Evolutionary conservation across 139 green algal genomes (phyloP).

Genomic region (Tetraselmis striata): DNA sequence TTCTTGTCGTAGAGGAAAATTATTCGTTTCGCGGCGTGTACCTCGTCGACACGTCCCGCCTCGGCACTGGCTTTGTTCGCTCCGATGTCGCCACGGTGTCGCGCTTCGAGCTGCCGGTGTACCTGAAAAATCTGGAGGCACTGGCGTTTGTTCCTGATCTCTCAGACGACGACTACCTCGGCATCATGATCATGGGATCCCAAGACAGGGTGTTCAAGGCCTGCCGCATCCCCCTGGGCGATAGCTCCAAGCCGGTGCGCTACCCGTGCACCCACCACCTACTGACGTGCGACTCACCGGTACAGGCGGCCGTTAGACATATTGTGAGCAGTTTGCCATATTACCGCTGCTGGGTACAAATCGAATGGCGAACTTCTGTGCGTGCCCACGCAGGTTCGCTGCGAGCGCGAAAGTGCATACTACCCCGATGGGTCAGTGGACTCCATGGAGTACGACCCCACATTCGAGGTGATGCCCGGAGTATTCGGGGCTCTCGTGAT

Average conservation of each 20-base stretch:
- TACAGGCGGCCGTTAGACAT: too few species aligned
- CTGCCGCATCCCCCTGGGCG: not conserved
- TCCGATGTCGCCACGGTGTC: not conserved
- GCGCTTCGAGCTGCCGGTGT: not conserved
- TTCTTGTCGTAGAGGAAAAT: not conserved
- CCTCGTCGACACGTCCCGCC: not conserved
- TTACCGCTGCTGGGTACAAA: too few species aligned
- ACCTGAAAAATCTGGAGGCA: not conserved
- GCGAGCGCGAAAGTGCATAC: not conserved
- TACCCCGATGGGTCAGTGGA: not conserved
- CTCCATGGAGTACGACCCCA: not conserved
- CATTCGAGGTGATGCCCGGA: not conserved
- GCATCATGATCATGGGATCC: not conserved
- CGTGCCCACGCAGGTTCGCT: not conserved
- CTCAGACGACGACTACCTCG: not conserved
- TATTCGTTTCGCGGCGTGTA: not conserved
- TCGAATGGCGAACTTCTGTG: too few species aligned
- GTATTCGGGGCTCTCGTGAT: not conserved
- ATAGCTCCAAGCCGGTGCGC: not conserved
- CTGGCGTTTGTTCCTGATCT: not conserved
- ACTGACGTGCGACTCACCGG: too few species aligned
- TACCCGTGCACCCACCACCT: not conserved
- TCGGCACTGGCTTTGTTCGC: not conserved
- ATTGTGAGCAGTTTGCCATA: too few species aligned
- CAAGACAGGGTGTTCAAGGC: not conserved